Conservation (phyloP, 805 yeast species). For the Candida hispaniensis region DNA sequence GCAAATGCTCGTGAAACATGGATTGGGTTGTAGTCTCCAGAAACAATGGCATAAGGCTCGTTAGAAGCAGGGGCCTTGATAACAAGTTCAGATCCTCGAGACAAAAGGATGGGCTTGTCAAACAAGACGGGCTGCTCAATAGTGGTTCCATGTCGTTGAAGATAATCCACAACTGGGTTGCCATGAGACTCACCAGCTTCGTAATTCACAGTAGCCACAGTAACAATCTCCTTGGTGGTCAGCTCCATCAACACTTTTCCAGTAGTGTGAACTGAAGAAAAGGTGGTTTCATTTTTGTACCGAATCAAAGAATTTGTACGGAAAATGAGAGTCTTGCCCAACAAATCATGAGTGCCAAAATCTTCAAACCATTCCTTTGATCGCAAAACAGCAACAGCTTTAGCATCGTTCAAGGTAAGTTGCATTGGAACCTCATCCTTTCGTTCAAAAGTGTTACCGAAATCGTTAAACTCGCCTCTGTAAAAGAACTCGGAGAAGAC, state of each 20-base stretch:
- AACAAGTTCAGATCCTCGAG: constrained; percentile 39
- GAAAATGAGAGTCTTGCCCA: constrained; percentile 74
- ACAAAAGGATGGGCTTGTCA: constrained; percentile 80
- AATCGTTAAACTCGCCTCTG: constrained; percentile 85
- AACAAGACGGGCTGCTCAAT: constrained; percentile 88
- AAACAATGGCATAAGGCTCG: constrained; percentile 92
- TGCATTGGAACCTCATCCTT: constrained; percentile 79
- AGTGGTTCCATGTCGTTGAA: constrained; percentile 81
- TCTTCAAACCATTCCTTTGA: constrained; percentile 98
- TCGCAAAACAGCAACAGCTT: constrained; percentile 85
- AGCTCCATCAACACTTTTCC: constrained; percentile 83
- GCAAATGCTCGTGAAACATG: constrained; percentile 96
- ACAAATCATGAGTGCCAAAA: constrained; percentile 51
- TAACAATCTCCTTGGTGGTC: constrained; percentile 80
- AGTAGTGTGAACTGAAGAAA: constrained; percentile 65
- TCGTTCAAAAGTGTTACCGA: constrained; percentile 84
- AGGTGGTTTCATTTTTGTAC: constrained; percentile 66
- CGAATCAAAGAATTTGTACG: constrained; percentile 77
- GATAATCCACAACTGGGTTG: constrained; percentile 93
- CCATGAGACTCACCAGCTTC: constrained; percentile 90
- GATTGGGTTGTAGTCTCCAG: constrained; percentile 97
- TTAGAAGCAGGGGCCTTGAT: constrained; percentile 85
- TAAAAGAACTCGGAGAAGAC: constrained; percentile 92
- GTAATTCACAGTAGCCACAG: constrained; percentile 75
- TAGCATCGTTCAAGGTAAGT: constrained; percentile 56